A percentile compares a stretch with the other conserved stretches of the same genome.
phyloP scores from a whole-genome alignment of 164 flowering plant species.

The Akebia trifoliata region DNA sequence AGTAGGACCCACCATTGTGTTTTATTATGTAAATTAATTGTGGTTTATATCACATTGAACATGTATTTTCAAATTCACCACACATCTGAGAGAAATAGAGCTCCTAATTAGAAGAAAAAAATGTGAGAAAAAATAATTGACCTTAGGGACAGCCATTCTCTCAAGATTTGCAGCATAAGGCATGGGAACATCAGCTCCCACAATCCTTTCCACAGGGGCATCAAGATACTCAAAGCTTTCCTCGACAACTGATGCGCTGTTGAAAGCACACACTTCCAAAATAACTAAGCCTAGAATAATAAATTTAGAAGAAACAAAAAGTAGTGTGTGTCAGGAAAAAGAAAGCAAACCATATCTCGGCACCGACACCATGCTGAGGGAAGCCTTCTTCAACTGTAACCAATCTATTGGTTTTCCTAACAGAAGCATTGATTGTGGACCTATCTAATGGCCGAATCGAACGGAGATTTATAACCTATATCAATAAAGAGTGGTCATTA shows the following conservation, averaged over 20 bases:
- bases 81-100: background rate
- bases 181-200: conserved; percentile 92
- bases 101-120: background rate
- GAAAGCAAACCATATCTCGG: conserved; percentile 77
- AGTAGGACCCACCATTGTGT: too few species aligned
- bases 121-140: conserved; percentile 13
- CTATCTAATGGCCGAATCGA: conserved; percentile 95
- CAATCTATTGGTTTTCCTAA: conserved; percentile 86
- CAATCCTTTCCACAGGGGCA: conserved; percentile 87
- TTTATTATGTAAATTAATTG: too few species aligned
- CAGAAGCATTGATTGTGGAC: conserved; percentile 75
- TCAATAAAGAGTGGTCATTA: background rate
- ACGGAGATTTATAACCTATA: conserved; percentile 86
- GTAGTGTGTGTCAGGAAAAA: background rate
- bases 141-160: conserved; percentile 92
- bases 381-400: conserved; percentile 95
- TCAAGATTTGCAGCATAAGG: conserved; percentile 97
- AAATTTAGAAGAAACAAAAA: background rate
- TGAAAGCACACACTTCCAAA: conserved; percentile 1
- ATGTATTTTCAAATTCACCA: too few species aligned
- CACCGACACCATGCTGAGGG: conserved; percentile 97
- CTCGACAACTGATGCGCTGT: conserved; percentile 79
- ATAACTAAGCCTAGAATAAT: background rate
- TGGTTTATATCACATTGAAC: too few species aligned
- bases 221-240: conserved; percentile 92